Evolutionary conservation across 225 moss, liverwort and hornwort species (phyloP).

Genomic region (Marchantia paleacea): DNA sequence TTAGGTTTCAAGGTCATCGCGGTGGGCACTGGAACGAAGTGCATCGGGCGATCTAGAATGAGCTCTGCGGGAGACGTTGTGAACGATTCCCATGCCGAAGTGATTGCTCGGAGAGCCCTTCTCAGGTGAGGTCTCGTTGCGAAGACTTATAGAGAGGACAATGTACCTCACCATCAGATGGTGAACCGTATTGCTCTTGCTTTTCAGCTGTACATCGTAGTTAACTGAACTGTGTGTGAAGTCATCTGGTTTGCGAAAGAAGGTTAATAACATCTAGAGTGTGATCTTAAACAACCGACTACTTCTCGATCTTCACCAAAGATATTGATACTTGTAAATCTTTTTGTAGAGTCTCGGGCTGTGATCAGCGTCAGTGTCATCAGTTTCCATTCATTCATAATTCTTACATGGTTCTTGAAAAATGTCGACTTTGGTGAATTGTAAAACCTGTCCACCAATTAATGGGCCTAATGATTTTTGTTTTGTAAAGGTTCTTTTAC

Average conservation of each 20-base stretch:
- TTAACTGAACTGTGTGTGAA: not conserved
- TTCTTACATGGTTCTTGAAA: not conserved
- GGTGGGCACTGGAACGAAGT: conserved; percentile 87
- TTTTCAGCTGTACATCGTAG: not conserved
- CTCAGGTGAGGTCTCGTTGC: conserved; percentile 48
- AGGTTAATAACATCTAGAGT: not conserved
- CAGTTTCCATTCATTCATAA: not conserved
- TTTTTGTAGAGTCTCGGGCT: not conserved
- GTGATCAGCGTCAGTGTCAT: not conserved
- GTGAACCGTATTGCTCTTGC: too few relatives aligned
- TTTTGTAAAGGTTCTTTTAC: conserved; percentile 62
- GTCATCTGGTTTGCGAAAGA: not conserved
- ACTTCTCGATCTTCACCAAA: not conserved
- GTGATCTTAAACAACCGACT: too few relatives aligned
- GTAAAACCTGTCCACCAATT: not conserved
- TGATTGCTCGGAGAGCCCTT: conserved; percentile 78
- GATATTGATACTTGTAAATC: not conserved
- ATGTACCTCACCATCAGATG: too few relatives aligned
- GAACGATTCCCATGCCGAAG: conserved; percentile 91
- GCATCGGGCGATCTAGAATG: conserved; percentile 74
- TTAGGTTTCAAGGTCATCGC: conserved; percentile 52
- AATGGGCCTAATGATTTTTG: not conserved
- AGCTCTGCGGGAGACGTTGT: conserved; percentile 73
- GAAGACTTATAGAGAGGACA: not conserved
- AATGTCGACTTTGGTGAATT: not conserved